Conservation (phyloP, 805 yeast species). For the Candida ipomoeae region DNA sequence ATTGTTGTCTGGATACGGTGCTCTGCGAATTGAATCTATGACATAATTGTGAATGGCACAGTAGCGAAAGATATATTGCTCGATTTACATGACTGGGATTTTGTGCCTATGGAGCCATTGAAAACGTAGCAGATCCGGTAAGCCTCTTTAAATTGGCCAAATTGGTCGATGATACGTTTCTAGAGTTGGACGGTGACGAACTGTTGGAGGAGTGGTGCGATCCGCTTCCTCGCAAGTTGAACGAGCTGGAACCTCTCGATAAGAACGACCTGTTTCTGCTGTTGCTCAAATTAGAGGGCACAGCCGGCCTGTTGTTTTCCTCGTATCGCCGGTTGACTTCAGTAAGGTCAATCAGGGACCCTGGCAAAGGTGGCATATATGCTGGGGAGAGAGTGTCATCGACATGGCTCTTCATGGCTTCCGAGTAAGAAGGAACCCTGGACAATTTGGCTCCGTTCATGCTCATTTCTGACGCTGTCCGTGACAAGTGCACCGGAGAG, state of each 20-base stretch:
- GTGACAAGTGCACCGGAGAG: conserved; percentile 57
- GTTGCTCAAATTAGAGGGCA: conserved; percentile 1
- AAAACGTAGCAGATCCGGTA: conserved; percentile 14
- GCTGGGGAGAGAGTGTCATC: conserved; percentile 64
- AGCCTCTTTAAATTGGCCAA: conserved; percentile 8
- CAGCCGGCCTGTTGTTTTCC: conserved; percentile 11
- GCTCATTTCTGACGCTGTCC: conserved; percentile 47
- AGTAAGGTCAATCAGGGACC: conserved; percentile 32
- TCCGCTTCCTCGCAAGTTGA: conserved; percentile 19
- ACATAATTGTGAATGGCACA: too few species aligned
- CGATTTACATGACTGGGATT: too few species aligned
- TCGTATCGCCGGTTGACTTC: conserved; percentile 31
- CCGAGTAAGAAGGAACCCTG: conserved; percentile 78
- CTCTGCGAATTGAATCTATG: too few species aligned
- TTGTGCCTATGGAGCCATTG: conserved; percentile 10
- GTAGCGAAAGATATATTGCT: too few species aligned
- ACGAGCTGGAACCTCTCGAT: conserved; percentile 25
- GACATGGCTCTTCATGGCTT: conserved; percentile 61
- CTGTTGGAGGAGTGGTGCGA: conserved; percentile 23
- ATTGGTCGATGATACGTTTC: conserved; percentile 53
- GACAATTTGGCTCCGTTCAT: conserved; percentile 33
- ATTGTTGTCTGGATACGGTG: too few species aligned
- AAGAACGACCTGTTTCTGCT: conserved; percentile 19
- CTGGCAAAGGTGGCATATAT: conserved; percentile 52
- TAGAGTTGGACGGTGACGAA: conserved; percentile 70